Percentiles rank a stretch among this genome's conserved stretches.
Conservation (phyloP, 2,329 filamentous ascomycete species). For the Calonectria honghensis region DNA sequence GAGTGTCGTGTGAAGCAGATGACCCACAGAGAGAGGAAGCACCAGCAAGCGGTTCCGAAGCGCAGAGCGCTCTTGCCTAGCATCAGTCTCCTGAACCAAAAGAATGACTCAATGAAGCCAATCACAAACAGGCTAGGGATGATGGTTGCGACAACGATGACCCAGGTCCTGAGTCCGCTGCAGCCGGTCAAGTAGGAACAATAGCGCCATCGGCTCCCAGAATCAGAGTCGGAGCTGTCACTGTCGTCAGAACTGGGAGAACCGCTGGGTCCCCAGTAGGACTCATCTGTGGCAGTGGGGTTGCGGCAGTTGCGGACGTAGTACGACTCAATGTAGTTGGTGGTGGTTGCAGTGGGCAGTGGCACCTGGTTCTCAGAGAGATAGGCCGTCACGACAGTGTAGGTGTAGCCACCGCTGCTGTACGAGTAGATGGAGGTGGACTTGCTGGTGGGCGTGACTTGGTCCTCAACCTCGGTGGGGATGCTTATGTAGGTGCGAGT, state of each 20-base stretch:
- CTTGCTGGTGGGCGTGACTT: constrained; percentile 35
- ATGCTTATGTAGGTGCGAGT: constrained; percentile 31
- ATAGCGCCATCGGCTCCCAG: not conserved
- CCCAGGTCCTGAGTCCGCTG: constrained; percentile 41
- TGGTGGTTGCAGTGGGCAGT: constrained; percentile 31
- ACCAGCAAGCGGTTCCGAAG: constrained; percentile 58
- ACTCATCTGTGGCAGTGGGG: constrained; percentile 39
- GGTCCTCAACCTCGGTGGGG: constrained; percentile 25
- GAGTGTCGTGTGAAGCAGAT: constrained; percentile 44
- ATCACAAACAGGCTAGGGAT: constrained; percentile 56
- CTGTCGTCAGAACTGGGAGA: constrained; percentile 3
- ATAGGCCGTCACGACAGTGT: constrained; percentile 45
- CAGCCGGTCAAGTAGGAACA: constrained; percentile 28
- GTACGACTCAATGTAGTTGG: constrained; percentile 45
- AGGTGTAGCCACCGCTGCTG: constrained; percentile 32
- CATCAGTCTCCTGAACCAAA: constrained; percentile 59
- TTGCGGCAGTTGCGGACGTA: constrained; percentile 47
- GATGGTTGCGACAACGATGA: constrained; percentile 53
- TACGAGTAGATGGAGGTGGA: constrained; percentile 28
- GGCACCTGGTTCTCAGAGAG: constrained; percentile 37
- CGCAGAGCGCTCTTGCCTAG: constrained; percentile 54
- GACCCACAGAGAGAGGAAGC: constrained; percentile 46
- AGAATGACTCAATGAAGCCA: constrained; percentile 57
- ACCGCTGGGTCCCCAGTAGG: constrained; percentile 34
- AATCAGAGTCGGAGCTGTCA: constrained; percentile 1